Base-by-base conservation (phyloP, 2,329 filamentous ascomycete genomes). In the Epichloe gansuensis region DNA sequence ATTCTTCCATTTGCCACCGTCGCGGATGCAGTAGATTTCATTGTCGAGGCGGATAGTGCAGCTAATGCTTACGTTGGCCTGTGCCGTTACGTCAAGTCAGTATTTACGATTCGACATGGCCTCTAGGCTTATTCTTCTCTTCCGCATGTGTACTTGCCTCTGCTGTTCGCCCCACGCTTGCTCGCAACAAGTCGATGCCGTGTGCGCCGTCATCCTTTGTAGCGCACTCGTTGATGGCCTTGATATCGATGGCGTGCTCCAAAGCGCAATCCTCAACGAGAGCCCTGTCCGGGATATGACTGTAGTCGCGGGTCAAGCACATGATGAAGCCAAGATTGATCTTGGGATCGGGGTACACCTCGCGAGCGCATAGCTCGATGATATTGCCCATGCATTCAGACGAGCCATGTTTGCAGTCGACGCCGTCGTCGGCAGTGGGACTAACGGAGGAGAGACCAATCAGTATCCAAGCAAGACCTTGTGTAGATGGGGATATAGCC, bases 321-420 rank as follows among this genome's bases (percentile, higher is more conserved):
- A 94, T 93, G 53, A 89, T 85, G 70, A 97, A 98, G 56, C 91
- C 91, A 23, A 98, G 82, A 62, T 86, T 91, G 58, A 84, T 87
- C 69, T 95, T 93, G 35, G 88, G 87, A 58, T 91, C 83, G 34
- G 88, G 86, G 63, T 93, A 93, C 35, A 93, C 77, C 57, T 85
- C 76, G 54, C 84, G 83, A 37, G 91, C 91, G 71, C 93, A 98
- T 48, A 98, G 85, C 67, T 95, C 86, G 68, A 98, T 76, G 65
- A 95, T 95, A 71, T 98, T 90, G 56, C 93, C 93, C 62, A 97
- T 81, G 67, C 79, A 98, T 71, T 98, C 93, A 43, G 77, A 77
- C 5, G 90, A 86, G 7, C 93, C 93, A 67, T 98, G 93, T 71
- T 77, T 91, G 74, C 93, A 98, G 37, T 81, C 75, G 55, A 97